phyloP scores from a whole-genome alignment of 371 early-diverging fungal species.

The Smittium mucronatum region DNA sequence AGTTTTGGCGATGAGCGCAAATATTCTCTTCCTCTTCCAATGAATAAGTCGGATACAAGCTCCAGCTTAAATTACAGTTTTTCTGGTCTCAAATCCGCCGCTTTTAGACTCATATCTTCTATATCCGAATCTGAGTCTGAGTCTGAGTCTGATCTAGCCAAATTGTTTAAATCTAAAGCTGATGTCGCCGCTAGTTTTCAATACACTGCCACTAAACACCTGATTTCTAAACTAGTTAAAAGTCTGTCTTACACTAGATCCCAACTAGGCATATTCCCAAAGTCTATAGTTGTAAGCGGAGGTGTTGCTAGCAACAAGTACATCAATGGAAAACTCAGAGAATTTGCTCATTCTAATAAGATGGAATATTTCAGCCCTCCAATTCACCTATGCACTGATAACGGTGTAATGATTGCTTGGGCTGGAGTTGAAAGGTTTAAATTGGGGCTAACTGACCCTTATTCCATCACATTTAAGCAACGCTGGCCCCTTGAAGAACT shows the following conservation, averaged over 20 bases:
- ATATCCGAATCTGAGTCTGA: not conserved
- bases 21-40: slow-evolving; percentile 47
- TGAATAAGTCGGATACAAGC: slow-evolving; percentile 42
- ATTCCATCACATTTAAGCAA: slow-evolving; percentile 29
- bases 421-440: slow-evolving; percentile 38
- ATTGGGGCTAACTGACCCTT: slow-evolving; percentile 26
- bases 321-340: slow-evolving; percentile 31
- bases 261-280: slow-evolving; percentile 29
- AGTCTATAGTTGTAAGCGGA: slow-evolving; percentile 63
- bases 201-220: slow-evolving; percentile 44
- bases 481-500: slow-evolving; percentile 32
- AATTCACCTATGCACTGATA: slow-evolving; percentile 66
- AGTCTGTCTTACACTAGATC: slow-evolving; percentile 40
- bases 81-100: slow-evolving; percentile 60
- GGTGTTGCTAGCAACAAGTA: slow-evolving; percentile 67
- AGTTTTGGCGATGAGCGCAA: slow-evolving; percentile 37
- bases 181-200: slow-evolving; percentile 74
- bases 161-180: too few species aligned
- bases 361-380: slow-evolving; percentile 58
- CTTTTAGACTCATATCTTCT: slow-evolving; percentile 21
- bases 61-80: slow-evolving; percentile 53
- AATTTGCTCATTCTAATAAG: slow-evolving; percentile 30
- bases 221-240: slow-evolving; percentile 45
- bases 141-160: not conserved
- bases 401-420: slow-evolving; percentile 88